Base-by-base conservation (phyloP, 768 basidiomycete genomes). In the Hemileccinum rubropunctum region DNA sequence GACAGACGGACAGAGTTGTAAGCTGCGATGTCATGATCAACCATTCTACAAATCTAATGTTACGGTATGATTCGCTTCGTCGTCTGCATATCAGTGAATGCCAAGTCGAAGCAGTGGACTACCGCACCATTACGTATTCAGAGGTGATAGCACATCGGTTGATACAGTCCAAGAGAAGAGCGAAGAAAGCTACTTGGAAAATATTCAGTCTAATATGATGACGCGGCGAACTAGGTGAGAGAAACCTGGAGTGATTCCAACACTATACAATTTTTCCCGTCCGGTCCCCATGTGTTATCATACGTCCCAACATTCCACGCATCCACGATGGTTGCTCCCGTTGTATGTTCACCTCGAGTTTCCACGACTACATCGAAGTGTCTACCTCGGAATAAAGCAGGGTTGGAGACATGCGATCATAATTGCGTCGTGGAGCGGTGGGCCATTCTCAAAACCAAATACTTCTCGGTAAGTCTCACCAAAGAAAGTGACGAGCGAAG, bases 351-450 rank as follows among this genome's bases (percentile, higher is more conserved):
- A 3, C 87, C 88, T 6, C 71, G 74, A 15, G 87, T 73, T 57
- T 95, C 92, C n/a, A 90, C 77, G 54, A 94, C 92, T 0, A 94
- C 91, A 39, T 86, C 76, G 62, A 84, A 81, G n/a, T 91, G 74
- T 42, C 64, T 77, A 30, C 71, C 69, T 20, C 64, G 64, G 65
- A 93, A 92, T 1, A 92, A 57, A 5, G 82, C 75, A 0, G 90
- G 89, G n/a, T 69, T 66, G 1, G 82, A 78, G 32, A 92, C 73
- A 53, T 10, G 83, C 86, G 40, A 94, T 73, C 0, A 91, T 90
- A 32, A 95, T 73, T 1, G 90, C 82, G 58, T 95, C 93, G 54
- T 95, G 93, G 3, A 94, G 73, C 2, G 93, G 93, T 6, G 93
- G 93, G 0, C 91, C 92, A 30, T 87, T 76, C n/a, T 75, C 64